Evolutionary conservation across 768 basidiomycete genomes (phyloP).

Genomic region (Gloeostereum incarnatum): DNA sequence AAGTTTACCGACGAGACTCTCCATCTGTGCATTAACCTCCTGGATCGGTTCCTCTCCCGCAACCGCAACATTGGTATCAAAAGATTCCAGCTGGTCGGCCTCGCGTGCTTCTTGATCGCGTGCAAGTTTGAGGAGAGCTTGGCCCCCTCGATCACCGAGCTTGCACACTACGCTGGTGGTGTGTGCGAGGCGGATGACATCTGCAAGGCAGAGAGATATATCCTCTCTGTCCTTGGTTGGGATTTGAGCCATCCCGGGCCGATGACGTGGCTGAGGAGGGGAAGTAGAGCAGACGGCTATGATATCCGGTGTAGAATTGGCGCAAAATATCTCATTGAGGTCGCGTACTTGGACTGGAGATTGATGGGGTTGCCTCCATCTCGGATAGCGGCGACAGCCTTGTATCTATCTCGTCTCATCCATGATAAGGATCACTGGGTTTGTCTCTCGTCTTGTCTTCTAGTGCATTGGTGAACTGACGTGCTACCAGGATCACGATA

Average conservation of each 20-base stretch:
- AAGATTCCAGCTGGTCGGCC: conserved; percentile 93
- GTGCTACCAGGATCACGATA: no score
- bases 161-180: conserved; percentile 95
- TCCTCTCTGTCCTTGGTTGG: conserved; percentile 92
- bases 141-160: conserved; percentile 95
- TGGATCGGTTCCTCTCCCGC: conserved; percentile 88
- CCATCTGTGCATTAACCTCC: conserved; percentile 97
- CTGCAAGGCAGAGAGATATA: conserved; percentile 94
- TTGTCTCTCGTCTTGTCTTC: no score
- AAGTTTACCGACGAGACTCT: conserved; percentile 99
- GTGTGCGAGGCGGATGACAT: conserved; percentile 94
- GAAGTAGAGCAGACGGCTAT: conserved; percentile 98
- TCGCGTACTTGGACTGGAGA: conserved; percentile 84
- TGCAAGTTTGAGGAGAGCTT: conserved; percentile 99
- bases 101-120: conserved; percentile 98
- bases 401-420: no score
- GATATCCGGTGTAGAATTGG: conserved; percentile 95
- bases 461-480: no score
- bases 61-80: conserved; percentile 80
- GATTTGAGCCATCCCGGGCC: conserved; percentile 95
- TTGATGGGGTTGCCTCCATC: conserved; percentile 93
- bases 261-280: conserved; percentile 97
- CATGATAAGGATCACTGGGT: no score
- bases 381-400: conserved; percentile 89
- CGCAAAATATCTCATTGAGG: conserved; percentile 96